Base-by-base conservation (phyloP, 2,329 filamentous ascomycete species). In the Aquanectria penicillioides region DNA sequence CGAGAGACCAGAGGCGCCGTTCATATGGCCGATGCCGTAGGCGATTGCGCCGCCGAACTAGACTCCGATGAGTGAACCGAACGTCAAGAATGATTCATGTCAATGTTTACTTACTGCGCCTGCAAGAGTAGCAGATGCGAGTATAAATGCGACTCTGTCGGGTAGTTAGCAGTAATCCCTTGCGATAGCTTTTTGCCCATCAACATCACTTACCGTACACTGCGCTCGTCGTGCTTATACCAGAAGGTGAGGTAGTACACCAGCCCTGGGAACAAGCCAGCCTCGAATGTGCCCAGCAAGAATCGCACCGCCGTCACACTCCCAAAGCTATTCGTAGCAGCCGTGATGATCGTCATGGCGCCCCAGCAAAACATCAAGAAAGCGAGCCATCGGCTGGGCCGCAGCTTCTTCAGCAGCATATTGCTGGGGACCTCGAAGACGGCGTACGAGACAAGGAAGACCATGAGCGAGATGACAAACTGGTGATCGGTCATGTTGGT, bases 181-280 rank as follows among this genome's bases (percentile, higher is more conserved):
- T 40, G 31, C 25, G 58, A 18, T 40, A 59, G n/a, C n/a, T n/a
- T n/a, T n/a, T n/a, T n/a, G n/a, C n/a, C n/a, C n/a, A n/a, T n/a
- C n/a, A n/a, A n/a, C n/a, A n/a, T 36, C 17, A 68, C 72, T 61
- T 50, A 75, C 72, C 75, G 83, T n/a, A 92, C 75, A 18, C 88
- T 89, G 4, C 91, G 82, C 74, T 93, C 90, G 15, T 86, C 82
- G 64, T 86, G 85, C 38, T 83, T 87, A 73, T 93, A 93, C 82
- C 91, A 93, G 61, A 92, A 86, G 0, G 90, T 92, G 43, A 93
- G 77, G 65, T 91, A 92, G 73, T 87, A 78, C 0, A 86, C 84
- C 64, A 91, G 75, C 0, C 74, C 73, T 0, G 74, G 74, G 60
- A 92, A 92, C 1, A 92, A 75, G 0, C 89, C 90, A 4, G 89